Percentiles rank a stretch among this genome's conserved stretches.
Conservation (phyloP, 2,329 filamentous ascomycete species). For the Rhexocercosporidium sp. region DNA sequence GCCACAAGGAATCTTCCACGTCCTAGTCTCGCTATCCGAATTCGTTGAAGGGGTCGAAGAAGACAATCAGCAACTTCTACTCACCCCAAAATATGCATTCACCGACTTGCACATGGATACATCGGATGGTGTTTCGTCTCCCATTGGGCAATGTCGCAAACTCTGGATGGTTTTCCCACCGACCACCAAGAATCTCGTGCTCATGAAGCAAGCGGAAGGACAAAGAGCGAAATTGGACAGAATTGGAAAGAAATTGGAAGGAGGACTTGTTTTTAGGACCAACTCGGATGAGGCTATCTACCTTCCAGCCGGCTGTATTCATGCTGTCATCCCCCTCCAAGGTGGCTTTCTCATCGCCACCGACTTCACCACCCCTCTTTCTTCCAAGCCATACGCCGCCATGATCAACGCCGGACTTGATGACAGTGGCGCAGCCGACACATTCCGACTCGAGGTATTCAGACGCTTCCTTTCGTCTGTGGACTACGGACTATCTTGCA, state of each 20-base stretch:
- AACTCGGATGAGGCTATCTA: constrained; percentile 24
- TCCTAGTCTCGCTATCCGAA: constrained; percentile 10
- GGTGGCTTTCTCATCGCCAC: constrained; percentile 25
- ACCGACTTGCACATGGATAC: constrained; percentile 26
- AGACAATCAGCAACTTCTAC: constrained; percentile 19
- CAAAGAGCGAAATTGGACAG: constrained; percentile 15
- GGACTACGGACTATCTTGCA: constrained; percentile 2
- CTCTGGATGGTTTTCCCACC: constrained; percentile 27
- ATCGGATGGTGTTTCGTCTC: constrained; percentile 19
- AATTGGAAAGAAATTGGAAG: constrained; percentile 23
- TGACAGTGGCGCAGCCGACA: not conserved
- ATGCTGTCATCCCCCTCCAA: constrained; percentile 22
- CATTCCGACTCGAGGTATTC: not conserved
- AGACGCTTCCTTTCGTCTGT: not conserved
- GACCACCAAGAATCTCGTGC: constrained; percentile 21
- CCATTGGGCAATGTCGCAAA: constrained; percentile 21
- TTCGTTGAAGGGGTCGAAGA: constrained; percentile 14
- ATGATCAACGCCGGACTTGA: constrained; percentile 10
- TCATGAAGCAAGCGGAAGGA: constrained; percentile 15
- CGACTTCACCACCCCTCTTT: constrained; percentile 25
- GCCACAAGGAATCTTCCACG: not conserved
- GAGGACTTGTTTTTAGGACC: constrained; percentile 20
- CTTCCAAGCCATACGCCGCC: not conserved
- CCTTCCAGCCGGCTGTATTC: constrained; percentile 24
- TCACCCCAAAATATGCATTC: constrained; percentile 22